These are phyloP conservation scores for Dothiorella sarmentorum DNA, from an alignment of 2,329 filamentous ascomycete species.

Conservation along the genomic window DNA sequence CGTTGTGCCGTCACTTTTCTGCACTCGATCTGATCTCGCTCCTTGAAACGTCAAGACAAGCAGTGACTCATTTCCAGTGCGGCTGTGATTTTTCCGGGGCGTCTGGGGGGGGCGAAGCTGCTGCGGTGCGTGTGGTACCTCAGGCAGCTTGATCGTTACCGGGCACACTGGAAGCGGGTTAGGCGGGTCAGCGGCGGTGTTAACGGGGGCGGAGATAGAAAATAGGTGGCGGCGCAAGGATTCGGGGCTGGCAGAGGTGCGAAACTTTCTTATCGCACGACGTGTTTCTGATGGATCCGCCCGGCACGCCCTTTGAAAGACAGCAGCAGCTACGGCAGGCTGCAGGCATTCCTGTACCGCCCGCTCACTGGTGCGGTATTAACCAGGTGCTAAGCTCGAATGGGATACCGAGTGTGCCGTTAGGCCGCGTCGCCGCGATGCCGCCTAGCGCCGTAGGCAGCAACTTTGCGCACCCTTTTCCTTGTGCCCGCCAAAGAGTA, in stretches of 20 bases:
- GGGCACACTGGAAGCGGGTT: background rate
- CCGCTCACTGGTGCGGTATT: background rate
- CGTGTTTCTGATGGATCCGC: no score
- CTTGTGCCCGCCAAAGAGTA: no score
- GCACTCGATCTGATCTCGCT: slow-evolving; percentile 8
- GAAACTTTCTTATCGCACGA: background rate
- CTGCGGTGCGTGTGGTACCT: slow-evolving; percentile 5
- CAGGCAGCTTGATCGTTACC: background rate
- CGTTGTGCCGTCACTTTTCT: background rate
- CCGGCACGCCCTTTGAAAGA: background rate
- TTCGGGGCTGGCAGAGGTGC: background rate
- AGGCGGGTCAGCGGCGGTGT: background rate
- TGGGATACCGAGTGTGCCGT: slow-evolving; percentile 2
- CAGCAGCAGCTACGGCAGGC: background rate
- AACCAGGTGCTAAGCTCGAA: background rate
- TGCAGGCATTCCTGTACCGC: background rate
- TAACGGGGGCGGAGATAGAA: background rate
- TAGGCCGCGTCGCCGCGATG: no score
- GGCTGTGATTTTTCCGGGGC: background rate
- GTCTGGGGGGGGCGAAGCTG: background rate
- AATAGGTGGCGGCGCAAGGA: no score
- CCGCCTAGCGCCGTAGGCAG: no score
- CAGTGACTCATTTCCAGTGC: slow-evolving; percentile 4
- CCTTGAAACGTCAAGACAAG: background rate
- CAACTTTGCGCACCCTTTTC: no score